Evolutionary conservation across 768 basidiomycete genomes (phyloP).

Genomic region (Glaciozyma martinii): DNA sequence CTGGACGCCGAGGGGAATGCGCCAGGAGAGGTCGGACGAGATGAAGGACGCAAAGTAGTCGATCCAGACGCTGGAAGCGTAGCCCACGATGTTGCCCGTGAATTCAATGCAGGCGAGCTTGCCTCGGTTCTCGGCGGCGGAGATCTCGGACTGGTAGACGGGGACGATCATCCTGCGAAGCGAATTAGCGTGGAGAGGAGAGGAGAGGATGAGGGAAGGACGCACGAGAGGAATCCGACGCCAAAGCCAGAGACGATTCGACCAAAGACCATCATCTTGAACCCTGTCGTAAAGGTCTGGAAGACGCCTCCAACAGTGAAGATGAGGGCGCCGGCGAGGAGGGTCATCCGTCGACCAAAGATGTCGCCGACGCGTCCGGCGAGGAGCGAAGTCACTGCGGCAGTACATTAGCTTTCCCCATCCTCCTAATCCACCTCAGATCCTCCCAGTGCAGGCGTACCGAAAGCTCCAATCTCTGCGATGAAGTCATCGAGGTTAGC

Average conservation of each 20-base stretch:
- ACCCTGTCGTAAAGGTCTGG: conserved; percentile 73
- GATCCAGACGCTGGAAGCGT: conserved; percentile 84
- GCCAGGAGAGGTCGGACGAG: conserved; percentile 78
- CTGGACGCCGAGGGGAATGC: conserved; percentile 79
- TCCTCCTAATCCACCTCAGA: neutral
- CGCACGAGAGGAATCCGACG: conserved; percentile 78
- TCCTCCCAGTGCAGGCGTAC: conserved; percentile 45
- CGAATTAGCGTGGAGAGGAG: neutral
- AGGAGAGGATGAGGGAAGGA: conserved; percentile 21
- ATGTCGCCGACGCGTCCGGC: conserved; percentile 81
- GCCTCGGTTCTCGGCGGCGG: conserved; percentile 81
- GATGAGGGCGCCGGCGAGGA: conserved; percentile 70
- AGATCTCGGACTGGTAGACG: conserved; percentile 92
- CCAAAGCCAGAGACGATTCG: conserved; percentile 77
- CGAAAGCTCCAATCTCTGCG: conserved; percentile 74
- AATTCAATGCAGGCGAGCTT: conserved; percentile 92
- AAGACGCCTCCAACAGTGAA: conserved; percentile 80
- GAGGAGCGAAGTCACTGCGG: conserved; percentile 71
- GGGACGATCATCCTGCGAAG: conserved; percentile 47
- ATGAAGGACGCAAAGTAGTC: conserved; percentile 90
- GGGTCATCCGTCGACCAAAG: conserved; percentile 73
- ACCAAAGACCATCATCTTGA: conserved; percentile 70
- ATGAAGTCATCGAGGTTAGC: neutral
- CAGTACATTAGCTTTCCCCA: neutral
- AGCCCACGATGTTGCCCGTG: conserved; percentile 84